Evolutionary conservation across 352 stramenopile species (phyloP), one percentile per base, ranked within the genome.

Genomic region (Pythium angustatum): DNA sequence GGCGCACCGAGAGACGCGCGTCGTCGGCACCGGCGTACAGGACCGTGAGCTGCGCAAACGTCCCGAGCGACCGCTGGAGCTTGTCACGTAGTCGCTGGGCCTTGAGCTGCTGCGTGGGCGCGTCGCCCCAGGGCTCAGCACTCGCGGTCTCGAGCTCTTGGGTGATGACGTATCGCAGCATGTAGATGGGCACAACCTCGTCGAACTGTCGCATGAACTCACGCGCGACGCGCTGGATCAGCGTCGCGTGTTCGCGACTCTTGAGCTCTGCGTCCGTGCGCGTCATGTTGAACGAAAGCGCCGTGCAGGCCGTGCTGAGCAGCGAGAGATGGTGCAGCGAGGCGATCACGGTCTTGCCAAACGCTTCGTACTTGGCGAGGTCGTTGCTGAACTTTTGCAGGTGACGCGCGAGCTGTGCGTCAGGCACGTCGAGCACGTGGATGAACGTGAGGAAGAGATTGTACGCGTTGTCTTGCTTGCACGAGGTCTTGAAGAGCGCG

Each of bases 401-500:
- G 22, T 21, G 19, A 7, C 15, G 19, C 44, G 44, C 44, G 44
- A 51, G 44, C 22, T 51, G 22, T 22, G 44, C 44, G 44, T 51
- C 44, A 7, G 44, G 21, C 44, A 51, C 44, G 44, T 51, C 44
- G 22, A 51, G 44, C 44, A 51, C 44, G 44, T 51, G 44, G 44
- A 51, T 7, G 44, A 28, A 33, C 44, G 44, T 34, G 9, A 51
- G 24, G 22, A 51, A 51, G 9, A 51, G 14, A 27, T 48, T n/a
- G 41, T 48, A 51, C 44, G 44, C 44, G 22, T 34, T 51, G 22
- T 51, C 44, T 51, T 51, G 22, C 6, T 8, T 6, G 14, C 44
- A 51, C 44, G 44, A 51, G 8, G 44, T 51, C 44, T 51, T 51
- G 44, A 51, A 51, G 44, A 51, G 44, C 44, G 44, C 44, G 44